Evolutionary conservation across 2,329 filamentous ascomycete species (phyloP).

Genomic region (Dothistroma septosporum): DNA sequence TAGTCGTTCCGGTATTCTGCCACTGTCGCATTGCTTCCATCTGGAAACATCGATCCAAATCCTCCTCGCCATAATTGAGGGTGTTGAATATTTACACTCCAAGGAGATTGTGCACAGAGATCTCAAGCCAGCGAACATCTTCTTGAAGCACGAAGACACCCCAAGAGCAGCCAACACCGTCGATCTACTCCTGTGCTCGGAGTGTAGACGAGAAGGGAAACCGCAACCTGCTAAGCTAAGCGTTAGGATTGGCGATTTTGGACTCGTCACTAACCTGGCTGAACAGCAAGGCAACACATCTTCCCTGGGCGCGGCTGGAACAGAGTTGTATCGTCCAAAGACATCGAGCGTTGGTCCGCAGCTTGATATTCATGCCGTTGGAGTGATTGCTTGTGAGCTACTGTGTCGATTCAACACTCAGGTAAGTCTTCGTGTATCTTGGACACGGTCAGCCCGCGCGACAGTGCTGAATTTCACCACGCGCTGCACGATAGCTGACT

Average conservation of each 20-base stretch:
- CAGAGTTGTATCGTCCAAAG: conserved; percentile 59
- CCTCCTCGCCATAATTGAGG: conserved; percentile 57
- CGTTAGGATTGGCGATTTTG: conserved; percentile 65
- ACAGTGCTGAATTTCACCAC: no score
- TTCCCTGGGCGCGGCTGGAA: conserved; percentile 48
- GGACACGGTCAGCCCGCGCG: background rate
- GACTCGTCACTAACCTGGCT: conserved; percentile 56
- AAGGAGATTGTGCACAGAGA: conserved; percentile 62
- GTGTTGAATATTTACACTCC: conserved; percentile 61
- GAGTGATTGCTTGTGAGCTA: conserved; percentile 60
- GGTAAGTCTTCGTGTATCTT: background rate
- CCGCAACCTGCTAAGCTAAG: conserved; percentile 22
- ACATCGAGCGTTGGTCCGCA: conserved; percentile 44
- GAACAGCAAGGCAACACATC: conserved; percentile 21
- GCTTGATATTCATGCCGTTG: conserved; percentile 59
- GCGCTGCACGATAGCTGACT: background rate
- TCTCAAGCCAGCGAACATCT: conserved; percentile 65
- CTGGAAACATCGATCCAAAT: conserved; percentile 53
- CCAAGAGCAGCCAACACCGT: conserved; percentile 35
- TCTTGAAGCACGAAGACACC: conserved; percentile 50
- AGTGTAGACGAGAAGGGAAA: conserved; percentile 37
- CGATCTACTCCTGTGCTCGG: conserved; percentile 44
- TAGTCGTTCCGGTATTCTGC: conserved; percentile 11
- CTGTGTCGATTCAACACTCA: conserved; percentile 49
- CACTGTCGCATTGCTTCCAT: conserved; percentile 59